Conservation (phyloP, 2,329 filamentous ascomycete species). For the Myriosclerotinia curreyana region DNA sequence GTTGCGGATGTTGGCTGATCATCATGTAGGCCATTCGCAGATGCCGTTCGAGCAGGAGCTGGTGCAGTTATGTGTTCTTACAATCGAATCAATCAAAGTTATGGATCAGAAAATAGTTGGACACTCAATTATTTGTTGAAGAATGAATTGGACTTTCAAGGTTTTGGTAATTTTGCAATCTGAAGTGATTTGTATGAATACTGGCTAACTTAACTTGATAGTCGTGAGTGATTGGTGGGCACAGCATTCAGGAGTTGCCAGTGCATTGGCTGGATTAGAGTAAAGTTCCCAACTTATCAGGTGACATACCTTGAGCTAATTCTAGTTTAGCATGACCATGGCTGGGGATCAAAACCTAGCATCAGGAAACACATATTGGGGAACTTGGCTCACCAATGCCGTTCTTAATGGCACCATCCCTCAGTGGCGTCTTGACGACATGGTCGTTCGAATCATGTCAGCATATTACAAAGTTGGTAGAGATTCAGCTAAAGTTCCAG, state of each 20-base stretch:
- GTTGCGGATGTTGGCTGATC: conserved; percentile 19
- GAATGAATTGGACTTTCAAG: conserved; percentile 76
- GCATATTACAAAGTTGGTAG: conserved; percentile 60
- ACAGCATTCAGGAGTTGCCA: conserved; percentile 66
- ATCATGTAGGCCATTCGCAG: conserved; percentile 47
- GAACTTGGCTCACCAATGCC: conserved; percentile 79
- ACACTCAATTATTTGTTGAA: conserved; percentile 74
- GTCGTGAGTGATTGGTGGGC: conserved; percentile 78
- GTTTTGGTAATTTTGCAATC: conserved; percentile 48
- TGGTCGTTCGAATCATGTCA: conserved; percentile 79
- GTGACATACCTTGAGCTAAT: background rate
- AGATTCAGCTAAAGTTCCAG: conserved; percentile 42
- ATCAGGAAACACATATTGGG: conserved; percentile 63
- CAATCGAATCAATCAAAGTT: conserved; percentile 69
- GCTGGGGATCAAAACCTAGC: conserved; percentile 77
- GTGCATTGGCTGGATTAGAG: conserved; percentile 68
- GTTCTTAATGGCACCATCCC: conserved; percentile 88
- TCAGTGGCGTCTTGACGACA: conserved; percentile 85
- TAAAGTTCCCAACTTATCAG: background rate
- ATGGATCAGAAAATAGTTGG: conserved; percentile 74
- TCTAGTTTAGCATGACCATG: conserved; percentile 66
- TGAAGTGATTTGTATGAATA: background rate
- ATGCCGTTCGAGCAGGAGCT: conserved; percentile 66
- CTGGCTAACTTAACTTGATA: conserved; percentile 23
- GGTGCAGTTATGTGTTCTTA: conserved; percentile 75